Evolutionary conservation across 2,329 filamentous ascomycete genomes (phyloP), one percentile per base, ranked within the genome.

Genomic region (Sarocladiaceae sp.): DNA sequence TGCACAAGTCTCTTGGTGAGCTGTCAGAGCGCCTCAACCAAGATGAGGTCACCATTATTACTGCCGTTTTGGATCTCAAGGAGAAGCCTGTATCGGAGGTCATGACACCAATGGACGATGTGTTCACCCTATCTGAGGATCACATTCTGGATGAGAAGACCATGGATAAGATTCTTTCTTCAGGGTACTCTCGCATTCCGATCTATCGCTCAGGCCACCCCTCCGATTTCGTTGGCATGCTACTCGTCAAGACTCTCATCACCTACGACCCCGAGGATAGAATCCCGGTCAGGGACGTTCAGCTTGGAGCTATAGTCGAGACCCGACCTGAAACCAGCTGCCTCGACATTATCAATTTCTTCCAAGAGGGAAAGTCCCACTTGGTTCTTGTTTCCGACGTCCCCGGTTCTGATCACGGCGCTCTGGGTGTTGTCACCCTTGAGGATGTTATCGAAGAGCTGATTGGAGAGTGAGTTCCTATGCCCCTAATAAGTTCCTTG

Each of bases 361-460:
- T 99, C 75, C 94, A 99, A 69, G 94, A 99, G 74, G 94, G 94
- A 62, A 99, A 99, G 68, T 96, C 92, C 1, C 94, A 99, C 69
- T 96, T 99, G 92, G 93, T 97, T 0, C 76, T 99, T 25, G 94
- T 97, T 8, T 97, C 93, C 0, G 89, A 96, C 62, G 78, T 71
- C 28, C 94, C 94, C 1, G 92, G 93, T n/a, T 90, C 95, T 58
- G 86, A 96, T 62, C 85, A 88, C 62, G 94, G 94, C 42, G 91
- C 92, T 5, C 75, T 96, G 12, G 94, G 94, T 52, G 94, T 99
- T 3, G 90, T 99, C 15, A 99, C 94, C 0, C 74, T 99, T 2
- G 94, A 99, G 67, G 94, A 99, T 68, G 94, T 99, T 3, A 99
- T 99, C 64, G 94, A 99, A 68, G 94, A 99, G 69, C 75, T 99